Percentiles rank a stretch among this genome's conserved stretches.
Conservation (phyloP, 2,329 filamentous ascomycete species). For the Aspergillus oerlinghausenensis region DNA sequence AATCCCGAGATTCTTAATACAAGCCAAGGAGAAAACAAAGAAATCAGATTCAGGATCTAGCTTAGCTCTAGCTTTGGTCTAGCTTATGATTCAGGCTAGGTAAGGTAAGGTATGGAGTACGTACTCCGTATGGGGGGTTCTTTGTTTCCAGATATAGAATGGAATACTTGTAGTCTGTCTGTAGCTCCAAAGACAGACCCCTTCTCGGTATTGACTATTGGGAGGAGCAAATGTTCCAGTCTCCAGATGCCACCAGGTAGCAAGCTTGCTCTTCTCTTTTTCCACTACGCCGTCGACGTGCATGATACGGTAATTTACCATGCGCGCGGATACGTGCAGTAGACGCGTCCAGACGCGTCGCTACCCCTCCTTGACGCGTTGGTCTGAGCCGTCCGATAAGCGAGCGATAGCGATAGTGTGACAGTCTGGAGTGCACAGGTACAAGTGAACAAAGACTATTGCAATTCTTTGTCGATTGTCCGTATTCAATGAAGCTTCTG, state of each 20-base stretch:
- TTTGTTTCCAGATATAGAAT: no score
- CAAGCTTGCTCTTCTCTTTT: neutral
- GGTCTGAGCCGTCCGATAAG: conserved; percentile 4
- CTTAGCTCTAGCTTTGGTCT: neutral
- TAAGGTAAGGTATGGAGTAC: no score
- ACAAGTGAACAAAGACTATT: neutral
- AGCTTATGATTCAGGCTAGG: no score
- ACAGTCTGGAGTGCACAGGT: neutral
- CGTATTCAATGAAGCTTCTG: neutral
- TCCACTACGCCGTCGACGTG: neutral
- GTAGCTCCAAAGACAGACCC: neutral
- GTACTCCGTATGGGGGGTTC: no score
- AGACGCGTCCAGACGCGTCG: conserved; percentile 16
- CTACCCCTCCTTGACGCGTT: conserved; percentile 16
- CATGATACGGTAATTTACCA: conserved; percentile 15
- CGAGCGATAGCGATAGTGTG: neutral
- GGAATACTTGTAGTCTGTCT: neutral
- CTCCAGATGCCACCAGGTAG: no score
- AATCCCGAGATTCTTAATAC: neutral
- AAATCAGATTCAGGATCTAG: neutral
- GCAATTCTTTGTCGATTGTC: neutral
- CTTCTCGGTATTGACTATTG: no score
- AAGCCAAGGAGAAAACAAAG: neutral
- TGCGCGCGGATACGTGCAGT: conserved; percentile 16
- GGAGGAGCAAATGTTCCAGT: no score